Base-by-base conservation (phyloP, 345 rosid genomes). In the Lenwebbia sp. region DNA sequence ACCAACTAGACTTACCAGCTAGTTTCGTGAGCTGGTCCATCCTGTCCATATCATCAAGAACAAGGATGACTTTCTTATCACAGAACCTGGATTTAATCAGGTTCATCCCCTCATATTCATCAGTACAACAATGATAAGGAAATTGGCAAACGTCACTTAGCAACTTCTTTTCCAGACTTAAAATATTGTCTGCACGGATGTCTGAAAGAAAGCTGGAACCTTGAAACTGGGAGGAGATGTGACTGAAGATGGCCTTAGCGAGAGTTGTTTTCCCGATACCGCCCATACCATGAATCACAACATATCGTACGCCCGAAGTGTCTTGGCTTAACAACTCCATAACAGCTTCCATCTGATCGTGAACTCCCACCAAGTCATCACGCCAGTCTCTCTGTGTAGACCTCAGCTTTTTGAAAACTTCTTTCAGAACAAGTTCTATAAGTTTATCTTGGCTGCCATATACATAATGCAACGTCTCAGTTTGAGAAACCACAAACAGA, bases 81-180 rank as follows among this genome's bases (percentile, higher is more conserved):
- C 37, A 1, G 1, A 82, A 44, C 47, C 1, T 6, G 6, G 47
- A 44, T 44, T 30, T 82, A 0, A 82, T 82, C 40, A n/a, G 0
- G 14, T 10, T 37, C 21, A 52, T 51, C 4, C 1, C 0, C 10
- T 7, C 25, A 49, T 44, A 5, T 44, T 49, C 6, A 13, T 0
- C 37, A 13, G 41, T 40, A 47, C 54, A 5, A 30, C 13, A 53
- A 75, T 8, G 4, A 1, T 13, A 51, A 11, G 7, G 1, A 57
- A 0, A 13, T 25, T 26, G 15, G 7, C 47, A 44, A 26, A 12
- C 0, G 0, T 51, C 84, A 4, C 0, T 0, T 82, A 4, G 13
- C 15, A 62, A 62, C 30, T 30, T 62, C 40, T 7, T 7, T 62
- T 62, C 41, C 22, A 62, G 11, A 30, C 5, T 14, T 14, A 62